Percentiles rank a stretch among this genome's conserved stretches.
phyloP scores from a whole-genome alignment of 345 rosid genomes.

The Dimocarpus longan region DNA sequence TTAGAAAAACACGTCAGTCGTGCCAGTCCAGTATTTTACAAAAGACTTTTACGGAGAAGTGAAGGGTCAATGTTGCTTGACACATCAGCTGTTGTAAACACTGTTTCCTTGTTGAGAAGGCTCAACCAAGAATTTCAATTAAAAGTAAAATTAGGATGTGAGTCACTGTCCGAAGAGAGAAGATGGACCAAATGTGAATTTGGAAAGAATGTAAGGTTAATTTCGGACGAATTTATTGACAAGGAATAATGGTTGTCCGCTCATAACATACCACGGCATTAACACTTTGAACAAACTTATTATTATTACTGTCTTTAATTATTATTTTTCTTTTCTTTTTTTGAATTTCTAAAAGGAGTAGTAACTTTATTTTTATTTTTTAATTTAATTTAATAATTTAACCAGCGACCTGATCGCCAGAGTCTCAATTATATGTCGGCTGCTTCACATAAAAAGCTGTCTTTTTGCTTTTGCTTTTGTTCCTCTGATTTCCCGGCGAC shows the following conservation, averaged over 20 bases:
- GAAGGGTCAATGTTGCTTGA: neutral
- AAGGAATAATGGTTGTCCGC: constrained; percentile 12
- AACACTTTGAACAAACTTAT: constrained; percentile 5
- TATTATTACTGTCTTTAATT: neutral
- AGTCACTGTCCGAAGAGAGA: constrained; percentile 1
- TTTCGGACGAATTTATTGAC: constrained; percentile 19
- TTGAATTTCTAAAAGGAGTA: neutral
- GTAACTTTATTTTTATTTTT: neutral
- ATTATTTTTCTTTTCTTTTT: neutral
- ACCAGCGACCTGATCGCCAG: constrained; percentile 29
- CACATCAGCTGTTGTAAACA: constrained; percentile 22
- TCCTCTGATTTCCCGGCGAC: constrained; percentile 79
- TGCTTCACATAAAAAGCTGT: constrained; percentile 50
- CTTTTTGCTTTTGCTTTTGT: constrained; percentile 49
- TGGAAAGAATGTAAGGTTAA: constrained; percentile 15
- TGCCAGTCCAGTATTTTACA: no score
- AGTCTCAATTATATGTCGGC: constrained; percentile 78
- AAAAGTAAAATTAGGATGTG: neutral
- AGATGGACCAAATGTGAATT: neutral
- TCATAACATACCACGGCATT: neutral
- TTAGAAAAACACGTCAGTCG: no score
- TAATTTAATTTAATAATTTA: neutral
- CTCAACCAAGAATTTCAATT: constrained; percentile 2
- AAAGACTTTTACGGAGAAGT: no score
- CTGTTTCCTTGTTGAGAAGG: constrained; percentile 23